Evolutionary conservation across 2,329 filamentous ascomycete genomes (phyloP), one percentile per base, ranked within the genome.

Genomic region (Botrytis hyacinthi): DNA sequence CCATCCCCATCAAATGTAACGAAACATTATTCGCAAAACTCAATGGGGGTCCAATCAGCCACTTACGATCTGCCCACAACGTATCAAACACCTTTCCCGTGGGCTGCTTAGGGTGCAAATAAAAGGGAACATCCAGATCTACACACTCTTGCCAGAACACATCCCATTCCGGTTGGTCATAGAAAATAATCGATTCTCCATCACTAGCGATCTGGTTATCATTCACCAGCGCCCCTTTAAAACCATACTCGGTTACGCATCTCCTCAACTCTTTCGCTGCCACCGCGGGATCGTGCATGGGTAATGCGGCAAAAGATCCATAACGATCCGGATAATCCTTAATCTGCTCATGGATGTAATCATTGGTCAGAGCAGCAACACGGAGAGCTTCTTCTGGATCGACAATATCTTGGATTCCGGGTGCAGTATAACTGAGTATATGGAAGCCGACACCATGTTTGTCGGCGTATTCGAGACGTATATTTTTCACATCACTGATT

Each of bases 121-220:
- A 92, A 67, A 92, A 84, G 0, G 89, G 89, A 0, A 91, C 89
- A 73, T 91, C 87, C 0, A 92, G 85, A 61, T 90, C 87, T 1
- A 84, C 84, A 14, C 86, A 84, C 0, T 85, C 86, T 20, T 83
- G 78, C 89, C 89, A 91, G 84, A 92, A 91, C 35, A 85, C 80
- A 76, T 90, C 88, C 84, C 86, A 92, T 74, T 87, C 85, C 0
- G 86, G 84, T 14, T 85, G 82, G 78, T 92, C 90, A 81, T 91
- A 92, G 82, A 91, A 91, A 79, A 91, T 82, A 83, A 89, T 87
- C 37, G 86, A 85, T 73, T 90, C 87, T 54, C 88, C 89, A 73
- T 90, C 87, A 4, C 88, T 88, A 26, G 87, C 84, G 42, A 87
- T 86, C 78, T 92, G 90, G 3, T 85, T 88, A 78, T 91, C 88